These are phyloP conservation scores for Helicosporidium sp. DNA, from an alignment of 139 green algal species.

Conservation along the genomic window DNA sequence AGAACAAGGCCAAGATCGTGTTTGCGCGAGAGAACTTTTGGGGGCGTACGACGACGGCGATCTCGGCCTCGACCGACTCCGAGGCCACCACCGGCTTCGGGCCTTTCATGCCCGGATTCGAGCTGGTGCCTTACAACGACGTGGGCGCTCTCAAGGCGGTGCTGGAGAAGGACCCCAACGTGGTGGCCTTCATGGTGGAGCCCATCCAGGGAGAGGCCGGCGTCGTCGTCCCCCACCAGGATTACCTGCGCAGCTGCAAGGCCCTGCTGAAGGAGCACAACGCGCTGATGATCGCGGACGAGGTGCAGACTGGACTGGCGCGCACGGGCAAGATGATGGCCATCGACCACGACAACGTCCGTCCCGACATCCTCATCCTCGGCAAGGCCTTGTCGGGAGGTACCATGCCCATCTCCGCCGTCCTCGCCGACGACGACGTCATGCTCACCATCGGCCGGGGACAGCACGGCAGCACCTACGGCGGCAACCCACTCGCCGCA, in stretches of 20 bases:
- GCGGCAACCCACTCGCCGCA: constrained; percentile 82
- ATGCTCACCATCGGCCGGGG: constrained; percentile 70
- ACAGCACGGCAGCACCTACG: constrained; percentile 78
- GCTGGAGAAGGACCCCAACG: constrained; percentile 53
- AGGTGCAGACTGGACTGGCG: constrained; percentile 93
- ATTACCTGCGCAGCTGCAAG: constrained; percentile 59
- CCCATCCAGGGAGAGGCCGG: constrained; percentile 91
- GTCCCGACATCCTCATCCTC: constrained; percentile 82
- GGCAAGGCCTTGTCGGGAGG: constrained; percentile 73
- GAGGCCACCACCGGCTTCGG: constrained; percentile 49
- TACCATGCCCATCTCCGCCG: constrained; percentile 76
- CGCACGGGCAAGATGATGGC: constrained; percentile 72
- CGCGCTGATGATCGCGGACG: constrained; percentile 86
- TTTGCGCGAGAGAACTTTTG: constrained; percentile 92
- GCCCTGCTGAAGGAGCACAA: constrained; percentile 66
- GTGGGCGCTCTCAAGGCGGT: constrained; percentile 47
- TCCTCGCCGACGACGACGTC: constrained; percentile 62
- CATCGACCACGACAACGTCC: constrained; percentile 64
- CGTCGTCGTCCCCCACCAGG: constrained; percentile 75
- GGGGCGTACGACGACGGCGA: constrained; percentile 74
- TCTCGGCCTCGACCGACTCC: constrained; percentile 72
- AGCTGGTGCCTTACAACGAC: constrained; percentile 90
- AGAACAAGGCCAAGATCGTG: constrained; percentile 73
- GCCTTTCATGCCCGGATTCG: constrained; percentile 85
- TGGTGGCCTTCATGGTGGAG: constrained; percentile 94